A percentile compares a stretch with the other conserved stretches of the same genome.
Evolutionary conservation across 345 rosid genomes (phyloP).

Genomic region (Linum trigynum): DNA sequence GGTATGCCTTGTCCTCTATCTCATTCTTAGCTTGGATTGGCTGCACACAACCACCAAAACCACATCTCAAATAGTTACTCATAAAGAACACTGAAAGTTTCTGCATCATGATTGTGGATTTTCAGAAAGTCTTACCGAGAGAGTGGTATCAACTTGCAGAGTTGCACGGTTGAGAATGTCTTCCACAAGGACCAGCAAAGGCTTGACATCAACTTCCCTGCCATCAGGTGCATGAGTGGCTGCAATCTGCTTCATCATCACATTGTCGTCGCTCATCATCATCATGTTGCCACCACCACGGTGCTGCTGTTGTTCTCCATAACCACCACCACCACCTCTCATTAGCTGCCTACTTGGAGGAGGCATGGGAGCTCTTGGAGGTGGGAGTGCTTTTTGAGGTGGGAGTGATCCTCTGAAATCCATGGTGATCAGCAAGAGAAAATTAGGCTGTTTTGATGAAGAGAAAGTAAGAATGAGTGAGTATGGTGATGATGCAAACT

Average conservation of each 20-base stretch:
- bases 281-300: slow-evolving; percentile 22
- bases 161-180: slow-evolving; percentile 27
- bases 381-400: background rate
- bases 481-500: background rate
- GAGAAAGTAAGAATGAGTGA: too few species aligned
- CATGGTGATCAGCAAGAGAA: background rate
- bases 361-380: background rate
- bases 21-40: background rate
- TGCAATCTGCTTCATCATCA: slow-evolving; percentile 34
- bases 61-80: too few species aligned
- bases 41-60: background rate
- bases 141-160: slow-evolving; percentile 20
- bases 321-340: background rate
- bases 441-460: background rate
- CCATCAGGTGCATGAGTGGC: slow-evolving; percentile 46
- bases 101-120: too few species aligned
- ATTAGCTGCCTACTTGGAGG: background rate
- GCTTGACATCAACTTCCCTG: slow-evolving; percentile 26
- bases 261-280: slow-evolving; percentile 23
- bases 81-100: too few species aligned
- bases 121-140: background rate
- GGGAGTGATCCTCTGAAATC: background rate
- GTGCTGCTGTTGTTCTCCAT: slow-evolving; percentile 7
- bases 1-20: slow-evolving; percentile 24
- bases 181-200: slow-evolving; percentile 30